Conservation (phyloP, 495 filamentous ascomycete species). For the Schizothecium vesticola region DNA sequence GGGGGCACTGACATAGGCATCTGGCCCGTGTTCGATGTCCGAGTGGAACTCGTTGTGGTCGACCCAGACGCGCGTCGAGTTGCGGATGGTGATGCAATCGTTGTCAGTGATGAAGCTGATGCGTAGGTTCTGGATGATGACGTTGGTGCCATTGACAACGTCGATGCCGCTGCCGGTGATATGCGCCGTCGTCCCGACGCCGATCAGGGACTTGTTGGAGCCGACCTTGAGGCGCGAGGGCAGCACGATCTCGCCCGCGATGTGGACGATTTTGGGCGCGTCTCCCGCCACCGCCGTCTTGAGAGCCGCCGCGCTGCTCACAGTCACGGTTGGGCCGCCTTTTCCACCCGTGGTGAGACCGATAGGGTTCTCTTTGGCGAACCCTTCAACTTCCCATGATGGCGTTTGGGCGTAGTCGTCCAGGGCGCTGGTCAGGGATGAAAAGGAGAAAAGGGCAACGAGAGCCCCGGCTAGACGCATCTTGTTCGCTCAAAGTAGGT, state of each 20-base stretch:
- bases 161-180: constrained; percentile 37
- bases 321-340: constrained; percentile 52
- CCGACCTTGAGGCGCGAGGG: constrained; percentile 40
- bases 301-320: constrained; percentile 49
- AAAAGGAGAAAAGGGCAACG: background rate
- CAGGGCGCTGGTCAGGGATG: background rate
- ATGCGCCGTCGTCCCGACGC: constrained; percentile 37
- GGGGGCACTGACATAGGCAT: constrained; percentile 51
- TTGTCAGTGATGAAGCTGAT: constrained; percentile 54
- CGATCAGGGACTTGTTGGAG: constrained; percentile 53
- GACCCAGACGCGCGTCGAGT: constrained; percentile 55
- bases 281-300: constrained; percentile 39
- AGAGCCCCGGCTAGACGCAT: background rate
- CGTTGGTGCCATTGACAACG: constrained; percentile 43
- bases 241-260: constrained; percentile 43
- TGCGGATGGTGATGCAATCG: constrained; percentile 56
- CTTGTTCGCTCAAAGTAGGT: background rate
- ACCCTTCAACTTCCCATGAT: constrained; percentile 29
- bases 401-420: background rate
- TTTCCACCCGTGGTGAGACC: constrained; percentile 53
- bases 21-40: constrained; percentile 52
- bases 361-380: constrained; percentile 34
- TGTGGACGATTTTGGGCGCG: constrained; percentile 41
- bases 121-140: constrained; percentile 59
- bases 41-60: constrained; percentile 62